Evolutionary conservation across 2,329 filamentous ascomycete species (phyloP).

Genomic region (Arthrobotrys conoides): DNA sequence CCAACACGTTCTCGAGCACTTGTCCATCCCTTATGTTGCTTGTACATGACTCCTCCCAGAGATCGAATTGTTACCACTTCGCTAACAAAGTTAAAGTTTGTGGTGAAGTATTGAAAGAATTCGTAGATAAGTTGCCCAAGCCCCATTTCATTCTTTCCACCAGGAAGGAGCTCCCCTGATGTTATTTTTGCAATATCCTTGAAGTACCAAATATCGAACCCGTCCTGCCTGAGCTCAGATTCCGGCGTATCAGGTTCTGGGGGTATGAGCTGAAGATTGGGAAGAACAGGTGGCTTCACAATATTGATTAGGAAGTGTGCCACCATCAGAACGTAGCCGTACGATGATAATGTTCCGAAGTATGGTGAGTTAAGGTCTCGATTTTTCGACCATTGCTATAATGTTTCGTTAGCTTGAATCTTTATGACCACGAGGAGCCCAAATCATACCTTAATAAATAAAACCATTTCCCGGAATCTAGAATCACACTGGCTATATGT

Average conservation of each 20-base stretch:
- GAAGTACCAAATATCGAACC: conserved; percentile 82
- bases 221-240: conserved; percentile 69
- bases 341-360: conserved; percentile 82
- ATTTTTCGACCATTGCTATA: conserved; percentile 81
- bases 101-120: conserved; percentile 90
- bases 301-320: conserved; percentile 91
- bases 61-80: conserved; percentile 85
- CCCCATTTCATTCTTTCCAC: conserved; percentile 75
- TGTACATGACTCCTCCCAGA: conserved; percentile 78
- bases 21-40: conserved; percentile 86
- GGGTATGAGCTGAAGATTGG: conserved; percentile 79
- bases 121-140: conserved; percentile 81
- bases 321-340: conserved; percentile 93
- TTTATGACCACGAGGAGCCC: background rate
- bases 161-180: conserved; percentile 47
- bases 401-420: conserved; percentile 10
- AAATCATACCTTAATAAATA: conserved; percentile 80
- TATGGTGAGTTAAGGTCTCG: conserved; percentile 90
- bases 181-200: conserved; percentile 77
- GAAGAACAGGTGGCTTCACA: conserved; percentile 82
- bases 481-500: conserved; percentile 86
- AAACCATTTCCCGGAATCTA: conserved; percentile 81
- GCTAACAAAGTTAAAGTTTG: conserved; percentile 82
- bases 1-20: conserved; percentile 76
- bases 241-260: conserved; percentile 57